Evolutionary conservation across 176 grass and related monocot species (phyloP).

Genomic region (Avena sativa): DNA sequence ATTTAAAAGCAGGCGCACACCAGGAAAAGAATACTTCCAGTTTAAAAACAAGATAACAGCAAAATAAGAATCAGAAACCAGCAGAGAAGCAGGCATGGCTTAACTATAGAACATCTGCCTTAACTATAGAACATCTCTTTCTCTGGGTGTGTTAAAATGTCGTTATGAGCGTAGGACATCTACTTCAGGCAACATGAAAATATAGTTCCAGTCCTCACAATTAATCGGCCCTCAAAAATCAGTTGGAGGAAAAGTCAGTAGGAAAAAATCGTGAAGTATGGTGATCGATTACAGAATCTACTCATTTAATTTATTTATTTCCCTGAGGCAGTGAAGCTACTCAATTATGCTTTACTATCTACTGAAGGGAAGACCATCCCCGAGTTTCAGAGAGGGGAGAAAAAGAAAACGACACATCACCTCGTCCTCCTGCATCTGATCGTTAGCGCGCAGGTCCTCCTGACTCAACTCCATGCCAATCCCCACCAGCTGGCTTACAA

Average conservation of each 20-base stretch:
- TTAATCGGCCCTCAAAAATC: background rate
- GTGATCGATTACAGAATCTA: background rate
- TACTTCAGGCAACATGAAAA: background rate
- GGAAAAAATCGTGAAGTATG: background rate
- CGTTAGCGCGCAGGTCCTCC: slow-evolving; percentile 44
- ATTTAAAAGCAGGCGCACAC: background rate
- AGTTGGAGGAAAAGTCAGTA: background rate
- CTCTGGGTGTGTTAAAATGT: background rate
- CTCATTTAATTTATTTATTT: background rate
- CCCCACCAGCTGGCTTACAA: slow-evolving; percentile 37
- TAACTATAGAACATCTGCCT: background rate
- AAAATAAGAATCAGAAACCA: background rate
- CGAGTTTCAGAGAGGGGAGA: background rate
- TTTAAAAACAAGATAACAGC: background rate
- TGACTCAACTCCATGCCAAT: slow-evolving; percentile 43
- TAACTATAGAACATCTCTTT: background rate
- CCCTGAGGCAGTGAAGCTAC: background rate
- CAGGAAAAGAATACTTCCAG: background rate
- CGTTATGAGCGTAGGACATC: background rate
- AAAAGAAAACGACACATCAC: slow-evolving; percentile 26
- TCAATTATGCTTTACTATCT: background rate
- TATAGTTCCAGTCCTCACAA: background rate
- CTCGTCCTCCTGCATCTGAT: slow-evolving; percentile 67
- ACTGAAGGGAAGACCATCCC: slow-evolving; percentile 1
- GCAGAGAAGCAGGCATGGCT: background rate